Evolutionary conservation across 1,284 basidiomycete species (phyloP).

Genomic region (Crucibulum parvulum): DNA sequence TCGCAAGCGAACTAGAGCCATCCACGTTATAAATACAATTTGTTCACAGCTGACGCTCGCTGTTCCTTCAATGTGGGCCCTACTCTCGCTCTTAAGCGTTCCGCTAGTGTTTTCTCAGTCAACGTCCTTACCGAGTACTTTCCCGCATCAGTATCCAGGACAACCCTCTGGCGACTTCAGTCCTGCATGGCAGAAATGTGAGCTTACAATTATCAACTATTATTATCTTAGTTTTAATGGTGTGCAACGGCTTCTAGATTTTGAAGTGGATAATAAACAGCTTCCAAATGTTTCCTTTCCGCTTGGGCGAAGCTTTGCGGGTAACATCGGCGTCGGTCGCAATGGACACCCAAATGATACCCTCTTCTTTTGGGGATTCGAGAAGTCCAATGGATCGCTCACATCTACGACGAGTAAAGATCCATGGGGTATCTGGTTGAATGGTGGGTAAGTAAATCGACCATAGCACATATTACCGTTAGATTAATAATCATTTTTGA

Average conservation of each 20-base stretch:
- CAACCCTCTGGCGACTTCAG: conserved; percentile 57
- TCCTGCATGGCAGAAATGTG: conserved; percentile 70
- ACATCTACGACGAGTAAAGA: conserved; percentile 38
- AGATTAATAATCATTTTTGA: background rate
- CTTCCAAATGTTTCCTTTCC: conserved; percentile 72
- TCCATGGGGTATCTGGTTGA: conserved; percentile 81
- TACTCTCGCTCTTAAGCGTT: too few relatives aligned
- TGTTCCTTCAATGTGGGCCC: too few relatives aligned
- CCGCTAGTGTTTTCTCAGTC: too few relatives aligned
- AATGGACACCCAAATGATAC: conserved; percentile 75
- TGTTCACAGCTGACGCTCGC: too few relatives aligned
- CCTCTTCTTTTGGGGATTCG: conserved; percentile 76
- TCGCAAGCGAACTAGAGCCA: too few relatives aligned
- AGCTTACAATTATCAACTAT: conserved; percentile 26
- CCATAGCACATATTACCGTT: background rate
- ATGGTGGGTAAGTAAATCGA: conserved; percentile 61
- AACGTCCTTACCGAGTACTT: conserved; percentile 41
- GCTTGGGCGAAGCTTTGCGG: conserved; percentile 64
- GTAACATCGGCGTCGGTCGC: conserved; percentile 70
- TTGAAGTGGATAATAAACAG: conserved; percentile 52
- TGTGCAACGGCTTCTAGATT: conserved; percentile 44
- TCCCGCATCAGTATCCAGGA: conserved; percentile 58
- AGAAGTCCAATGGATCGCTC: conserved; percentile 60
- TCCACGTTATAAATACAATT: too few relatives aligned
- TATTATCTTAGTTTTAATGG: background rate